These are phyloP conservation scores for Beauveria sp. DNA, from an alignment of 2,329 filamentous ascomycete genomes.

Conservation along the genomic window DNA sequence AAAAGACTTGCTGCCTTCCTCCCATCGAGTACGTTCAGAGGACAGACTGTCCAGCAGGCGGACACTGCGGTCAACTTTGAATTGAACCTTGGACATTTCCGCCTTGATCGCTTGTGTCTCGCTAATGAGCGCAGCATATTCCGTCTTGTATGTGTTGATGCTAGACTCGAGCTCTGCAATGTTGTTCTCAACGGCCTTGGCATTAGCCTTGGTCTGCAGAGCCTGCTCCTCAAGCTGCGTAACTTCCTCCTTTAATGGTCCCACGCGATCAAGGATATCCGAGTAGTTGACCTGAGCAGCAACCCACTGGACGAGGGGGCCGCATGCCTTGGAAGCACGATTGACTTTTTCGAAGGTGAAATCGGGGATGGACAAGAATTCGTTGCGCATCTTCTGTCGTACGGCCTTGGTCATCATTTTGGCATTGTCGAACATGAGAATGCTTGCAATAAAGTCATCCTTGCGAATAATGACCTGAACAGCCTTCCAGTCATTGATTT, in stretches of 20 bases:
- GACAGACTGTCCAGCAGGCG: slow-evolving; percentile 89
- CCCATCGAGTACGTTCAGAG: slow-evolving; percentile 88
- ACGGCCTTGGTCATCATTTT: slow-evolving; percentile 81
- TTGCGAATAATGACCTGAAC: slow-evolving; percentile 82
- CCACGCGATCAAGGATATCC: slow-evolving; percentile 91
- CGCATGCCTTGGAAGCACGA: slow-evolving; percentile 92
- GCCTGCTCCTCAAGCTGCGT: slow-evolving; percentile 79
- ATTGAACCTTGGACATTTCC: slow-evolving; percentile 93
- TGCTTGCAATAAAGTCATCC: slow-evolving; percentile 96
- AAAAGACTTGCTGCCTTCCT: slow-evolving; percentile 94
- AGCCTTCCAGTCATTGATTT: slow-evolving; percentile 81
- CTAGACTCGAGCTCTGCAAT: slow-evolving; percentile 79
- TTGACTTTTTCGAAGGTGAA: slow-evolving; percentile 97
- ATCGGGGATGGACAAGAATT: slow-evolving; percentile 86
- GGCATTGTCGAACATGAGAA: slow-evolving; percentile 95
- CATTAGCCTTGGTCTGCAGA: slow-evolving; percentile 86
- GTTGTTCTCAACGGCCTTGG: slow-evolving; percentile 81
- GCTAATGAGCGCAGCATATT: slow-evolving; percentile 92
- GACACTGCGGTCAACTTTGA: slow-evolving; percentile 95
- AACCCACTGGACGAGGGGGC: slow-evolving; percentile 94
- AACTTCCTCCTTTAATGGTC: slow-evolving; percentile 86
- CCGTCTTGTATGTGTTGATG: slow-evolving; percentile 90
- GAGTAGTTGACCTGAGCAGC: slow-evolving; percentile 95
- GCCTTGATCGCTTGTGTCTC: slow-evolving; percentile 95
- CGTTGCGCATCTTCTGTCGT: slow-evolving; percentile 81